Base-by-base conservation (phyloP, 2,329 filamentous ascomycete species). In the Colletotrichum sp. region DNA sequence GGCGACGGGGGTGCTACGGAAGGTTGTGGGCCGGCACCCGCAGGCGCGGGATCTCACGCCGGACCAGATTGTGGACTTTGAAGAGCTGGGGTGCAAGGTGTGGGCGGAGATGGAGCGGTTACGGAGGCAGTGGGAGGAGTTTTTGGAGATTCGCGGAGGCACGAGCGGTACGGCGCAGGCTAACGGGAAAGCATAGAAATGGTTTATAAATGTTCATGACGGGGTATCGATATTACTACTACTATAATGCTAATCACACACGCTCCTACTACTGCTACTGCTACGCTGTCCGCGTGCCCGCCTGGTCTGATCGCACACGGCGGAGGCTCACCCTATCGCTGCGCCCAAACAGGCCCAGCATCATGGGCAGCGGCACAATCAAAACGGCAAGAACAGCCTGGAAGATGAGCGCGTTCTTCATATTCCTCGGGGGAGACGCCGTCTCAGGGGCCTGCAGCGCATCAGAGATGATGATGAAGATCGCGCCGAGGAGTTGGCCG, bases 401-500 rank as follows among this genome's bases (percentile, higher is more conserved):
- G 82, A 98, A 98, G 26, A 98, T 89, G 76, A 98, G 87, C 1
- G 94, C 92, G 26, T 89, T 88, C 79, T 90, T 91, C 94, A 98
- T 96, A 81, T 96, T 94, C 21, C 85, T 84, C 0, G 93, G 93
- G 16, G 94, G 95, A 44, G 85, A 80, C 1, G 87, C 92, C 18
- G 86, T 83, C 12, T 83, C 80, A 0, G 87, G 88, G 1, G 86
- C 91, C 78, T 92, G 91, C 77, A 99, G 88, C 21, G 93, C 95
- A 82, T 96, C 93, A 86, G 95, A 94, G 73, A 96, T 86, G 34
- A 99, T 86, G 80, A 98, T 94, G 81, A 98, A 98, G 32, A 96
- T 85, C 3, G 92, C 96, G 15, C 97, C 97, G 1, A 98, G 85
- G 9, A 98, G 85, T 87, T 99, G 96, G 0, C 97, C 96, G 8